Conservation (phyloP, 2,329 filamentous ascomycete genomes). For the Ascochyta fabae region DNA sequence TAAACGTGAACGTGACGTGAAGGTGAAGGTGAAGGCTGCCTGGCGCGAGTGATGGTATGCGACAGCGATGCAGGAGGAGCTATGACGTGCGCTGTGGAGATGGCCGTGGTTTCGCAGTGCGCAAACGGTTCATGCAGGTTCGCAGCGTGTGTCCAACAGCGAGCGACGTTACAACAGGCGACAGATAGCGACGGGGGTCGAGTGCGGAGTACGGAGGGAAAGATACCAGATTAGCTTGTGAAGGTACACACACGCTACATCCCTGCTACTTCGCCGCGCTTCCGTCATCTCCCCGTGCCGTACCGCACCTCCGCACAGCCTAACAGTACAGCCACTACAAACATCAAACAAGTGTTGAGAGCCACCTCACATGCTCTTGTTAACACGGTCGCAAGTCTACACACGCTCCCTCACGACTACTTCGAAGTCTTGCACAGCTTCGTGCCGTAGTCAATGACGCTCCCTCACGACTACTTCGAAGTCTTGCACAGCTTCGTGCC, state of each 20-base stretch:
- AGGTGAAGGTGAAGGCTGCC: slow-evolving; percentile 28
- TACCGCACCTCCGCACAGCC: neutral
- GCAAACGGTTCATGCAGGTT: neutral
- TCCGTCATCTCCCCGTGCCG: slow-evolving; percentile 15
- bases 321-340: neutral
- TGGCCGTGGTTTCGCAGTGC: neutral
- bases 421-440: too few species aligned
- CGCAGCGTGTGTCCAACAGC: neutral
- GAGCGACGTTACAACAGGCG: slow-evolving; percentile 11
- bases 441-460: too few species aligned
- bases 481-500: slow-evolving; percentile 45
- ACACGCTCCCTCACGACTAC: too few species aligned
- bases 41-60: slow-evolving; percentile 26
- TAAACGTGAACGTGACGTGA: too few species aligned
- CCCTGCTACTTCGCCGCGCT: slow-evolving; percentile 15
- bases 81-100: slow-evolving; percentile 5
- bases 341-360: too few species aligned
- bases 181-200: slow-evolving; percentile 4
- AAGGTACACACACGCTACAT: slow-evolving; percentile 22
- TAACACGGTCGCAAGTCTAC: too few species aligned
- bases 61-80: slow-evolving; percentile 14
- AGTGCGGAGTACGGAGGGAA: neutral
- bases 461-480: too few species aligned
- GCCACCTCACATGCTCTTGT: too few species aligned
- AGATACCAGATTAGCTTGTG: slow-evolving; percentile 31